phyloP scores from a whole-genome alignment of 352 stramenopile species.

The Phytophthora megakarya region DNA sequence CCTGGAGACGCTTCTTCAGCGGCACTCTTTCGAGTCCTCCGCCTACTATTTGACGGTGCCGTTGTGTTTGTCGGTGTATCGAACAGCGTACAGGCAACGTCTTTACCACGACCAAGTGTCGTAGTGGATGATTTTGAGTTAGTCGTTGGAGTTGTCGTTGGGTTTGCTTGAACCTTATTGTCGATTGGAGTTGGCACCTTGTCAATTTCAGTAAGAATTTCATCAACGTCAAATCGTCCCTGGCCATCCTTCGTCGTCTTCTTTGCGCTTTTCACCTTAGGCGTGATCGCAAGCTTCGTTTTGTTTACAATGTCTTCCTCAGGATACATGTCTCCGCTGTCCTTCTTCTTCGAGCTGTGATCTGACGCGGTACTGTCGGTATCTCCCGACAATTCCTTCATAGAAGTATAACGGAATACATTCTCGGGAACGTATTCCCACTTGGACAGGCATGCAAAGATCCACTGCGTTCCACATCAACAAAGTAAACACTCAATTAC shows the following conservation, averaged over 20 bases:
- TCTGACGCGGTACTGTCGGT: slow-evolving; percentile 32
- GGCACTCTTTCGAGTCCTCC: slow-evolving; percentile 25
- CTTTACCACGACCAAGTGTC: slow-evolving; percentile 32
- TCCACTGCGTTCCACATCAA: slow-evolving; percentile 52
- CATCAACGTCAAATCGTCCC: slow-evolving; percentile 60
- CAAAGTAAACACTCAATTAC: slow-evolving; percentile 10
- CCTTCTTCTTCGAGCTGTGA: slow-evolving; percentile 32
- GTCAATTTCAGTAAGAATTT: slow-evolving; percentile 62
- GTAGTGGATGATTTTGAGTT: slow-evolving; percentile 14
- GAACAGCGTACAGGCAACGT: slow-evolving; percentile 54
- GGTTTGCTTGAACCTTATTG: slow-evolving; percentile 25
- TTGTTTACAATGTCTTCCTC: slow-evolving; percentile 30
- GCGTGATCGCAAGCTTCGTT: slow-evolving; percentile 33
- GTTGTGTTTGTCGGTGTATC: slow-evolving; percentile 53
- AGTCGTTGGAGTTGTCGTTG: slow-evolving; percentile 11
- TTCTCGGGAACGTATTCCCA: slow-evolving; percentile 73
- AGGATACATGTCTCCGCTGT: slow-evolving; percentile 20
- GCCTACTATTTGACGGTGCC: slow-evolving; percentile 22
- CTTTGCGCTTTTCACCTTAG: slow-evolving; percentile 32
- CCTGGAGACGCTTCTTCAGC: slow-evolving; percentile 19
- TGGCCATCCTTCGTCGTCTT: slow-evolving; percentile 30
- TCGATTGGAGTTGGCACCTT: slow-evolving; percentile 50
- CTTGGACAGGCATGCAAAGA: slow-evolving; percentile 68
- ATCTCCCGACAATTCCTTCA: slow-evolving; percentile 28
- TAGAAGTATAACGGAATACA: slow-evolving; percentile 46